Base-by-base conservation (phyloP, 345 rosid species). In the Salix purpurea region DNA sequence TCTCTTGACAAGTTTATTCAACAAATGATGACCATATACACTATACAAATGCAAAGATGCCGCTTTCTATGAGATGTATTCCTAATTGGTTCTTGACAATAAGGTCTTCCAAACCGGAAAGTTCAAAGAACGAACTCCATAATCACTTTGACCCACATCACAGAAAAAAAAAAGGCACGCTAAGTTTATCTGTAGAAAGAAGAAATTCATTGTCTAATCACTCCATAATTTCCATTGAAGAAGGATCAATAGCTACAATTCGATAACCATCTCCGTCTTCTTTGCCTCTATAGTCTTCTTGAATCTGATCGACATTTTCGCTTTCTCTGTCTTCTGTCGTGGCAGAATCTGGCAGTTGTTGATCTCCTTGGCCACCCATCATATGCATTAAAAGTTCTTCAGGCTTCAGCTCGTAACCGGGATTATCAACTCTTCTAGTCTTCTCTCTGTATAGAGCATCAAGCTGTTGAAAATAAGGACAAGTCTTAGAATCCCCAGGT, bases 381-480 rank as follows among this genome's bases (percentile, higher is more conserved):
- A 86, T 83, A 58, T 86, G 88, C 88, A 86, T 82, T 70, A 88
- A 74, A 69, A 85, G 90, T 67, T 86, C 91, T 73, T 85, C 91
- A 3, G 88, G 89, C 82, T 81, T 85, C 76, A 79, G 54, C 54
- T 86, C 87, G 21, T 48, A 65, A 40, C 82, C 77, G 1, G 83
- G 67, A 70, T 72, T 67, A 62, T 80, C 83, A 70, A 69, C 67
- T 69, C 73, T 87, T 82, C 73, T 74, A 54, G 56, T 84, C 82
- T 86, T 90, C 85, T 84, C 88, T 23, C 80, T 90, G 80, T 92
- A 84, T 64, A 92, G 54, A 54, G 90, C 92, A 78, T 93, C 91
- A 15, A 93, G 90, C 82, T 85, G 78, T 11, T 78, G 67, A 67
- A 77, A 82, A 60, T 82, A 82, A 46, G 81, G 81, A 67, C 84